phyloP scores from a whole-genome alignment of 2,329 filamentous ascomycete species.

The Venturia aucupariae region DNA sequence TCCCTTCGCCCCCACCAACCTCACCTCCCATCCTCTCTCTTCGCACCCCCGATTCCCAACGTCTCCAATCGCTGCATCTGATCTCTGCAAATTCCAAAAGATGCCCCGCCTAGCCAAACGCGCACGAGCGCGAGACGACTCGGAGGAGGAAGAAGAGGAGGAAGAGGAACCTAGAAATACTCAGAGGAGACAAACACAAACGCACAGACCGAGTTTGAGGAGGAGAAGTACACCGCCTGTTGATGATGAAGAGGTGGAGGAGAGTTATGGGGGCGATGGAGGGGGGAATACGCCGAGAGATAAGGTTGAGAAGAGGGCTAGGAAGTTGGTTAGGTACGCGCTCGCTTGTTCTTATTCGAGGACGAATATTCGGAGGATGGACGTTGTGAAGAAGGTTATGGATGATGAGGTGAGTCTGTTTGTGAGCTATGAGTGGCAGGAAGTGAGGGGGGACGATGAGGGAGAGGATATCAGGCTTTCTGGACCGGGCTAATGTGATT shows the following conservation, averaged over 20 bases:
- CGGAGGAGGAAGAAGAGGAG: neutral
- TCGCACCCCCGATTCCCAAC: too few relatives aligned
- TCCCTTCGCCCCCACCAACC: neutral
- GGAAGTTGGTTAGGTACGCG: slow-evolving; percentile 53
- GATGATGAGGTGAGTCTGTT: neutral
- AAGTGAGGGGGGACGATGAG: neutral
- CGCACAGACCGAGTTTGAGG: neutral
- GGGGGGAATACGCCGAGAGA: neutral
- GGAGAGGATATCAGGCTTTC: too few relatives aligned
- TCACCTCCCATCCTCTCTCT: too few relatives aligned
- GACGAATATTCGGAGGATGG: slow-evolving; percentile 42
- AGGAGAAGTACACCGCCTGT: neutral
- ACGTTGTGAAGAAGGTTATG: slow-evolving; percentile 45
- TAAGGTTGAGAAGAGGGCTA: slow-evolving; percentile 37
- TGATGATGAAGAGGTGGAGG: neutral
- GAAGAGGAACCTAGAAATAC: neutral
- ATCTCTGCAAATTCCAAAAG: neutral
- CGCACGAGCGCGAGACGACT: neutral
- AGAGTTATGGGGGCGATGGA: neutral
- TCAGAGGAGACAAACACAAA: neutral
- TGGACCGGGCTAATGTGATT: slow-evolving; percentile 34
- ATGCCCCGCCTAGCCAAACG: neutral
- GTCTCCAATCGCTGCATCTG: too few relatives aligned
- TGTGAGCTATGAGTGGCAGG: too few relatives aligned
- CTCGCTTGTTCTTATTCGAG: slow-evolving; percentile 52